Conservation (phyloP, 2,329 filamentous ascomycete genomes). For the Sporothrix pseudoabietina region DNA sequence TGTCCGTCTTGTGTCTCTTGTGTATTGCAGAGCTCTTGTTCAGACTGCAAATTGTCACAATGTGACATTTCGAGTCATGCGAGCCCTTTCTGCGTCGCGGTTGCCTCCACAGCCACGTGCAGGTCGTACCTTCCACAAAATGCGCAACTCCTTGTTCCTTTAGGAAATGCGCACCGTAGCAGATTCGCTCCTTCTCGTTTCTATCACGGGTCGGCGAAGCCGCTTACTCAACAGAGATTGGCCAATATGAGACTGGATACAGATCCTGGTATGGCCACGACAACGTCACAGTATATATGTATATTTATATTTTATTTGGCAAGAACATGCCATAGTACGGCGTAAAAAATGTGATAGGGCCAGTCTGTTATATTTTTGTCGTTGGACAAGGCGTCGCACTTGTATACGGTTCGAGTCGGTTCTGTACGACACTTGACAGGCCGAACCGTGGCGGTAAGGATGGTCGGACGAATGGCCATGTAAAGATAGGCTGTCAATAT, state of each 20-base stretch:
- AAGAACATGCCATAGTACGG: neutral
- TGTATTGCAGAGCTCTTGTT: neutral
- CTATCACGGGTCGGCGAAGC: neutral
- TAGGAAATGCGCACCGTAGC: neutral
- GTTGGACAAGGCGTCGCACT: neutral
- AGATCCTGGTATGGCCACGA: neutral
- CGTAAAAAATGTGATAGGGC: neutral
- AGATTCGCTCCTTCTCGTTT: neutral
- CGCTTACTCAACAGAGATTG: neutral
- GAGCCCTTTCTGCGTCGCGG: neutral
- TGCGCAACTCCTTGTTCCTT: neutral
- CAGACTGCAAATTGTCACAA: neutral
- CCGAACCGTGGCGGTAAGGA: neutral
- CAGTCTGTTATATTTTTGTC: neutral
- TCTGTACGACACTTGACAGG: neutral
- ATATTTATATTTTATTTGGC: neutral
- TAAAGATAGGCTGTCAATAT: neutral
- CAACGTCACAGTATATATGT: too few species aligned
- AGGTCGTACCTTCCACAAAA: neutral
- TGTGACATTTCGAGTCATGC: neutral
- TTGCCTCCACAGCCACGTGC: neutral
- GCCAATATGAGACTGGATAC: neutral
- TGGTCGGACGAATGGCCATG: neutral
- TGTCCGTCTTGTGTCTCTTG: too few species aligned
- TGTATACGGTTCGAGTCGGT: neutral